Base-by-base conservation (phyloP, 352 stramenopile genomes). In the Phytopythium oedochilum region DNA sequence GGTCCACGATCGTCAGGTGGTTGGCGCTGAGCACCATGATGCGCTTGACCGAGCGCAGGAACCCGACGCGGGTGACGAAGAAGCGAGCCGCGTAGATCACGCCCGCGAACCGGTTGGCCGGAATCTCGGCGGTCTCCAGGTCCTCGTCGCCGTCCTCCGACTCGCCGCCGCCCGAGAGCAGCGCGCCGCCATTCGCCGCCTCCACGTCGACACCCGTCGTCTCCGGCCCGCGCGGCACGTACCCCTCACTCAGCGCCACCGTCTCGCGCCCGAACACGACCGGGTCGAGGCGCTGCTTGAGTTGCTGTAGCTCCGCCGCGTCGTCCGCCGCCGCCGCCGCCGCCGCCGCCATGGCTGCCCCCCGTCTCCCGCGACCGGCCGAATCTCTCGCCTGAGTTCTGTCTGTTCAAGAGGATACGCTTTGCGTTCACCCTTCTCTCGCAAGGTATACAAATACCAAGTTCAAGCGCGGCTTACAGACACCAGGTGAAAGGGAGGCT, bases 21-120 rank as follows among this genome's bases (percentile, higher is more conserved):
- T 76, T 78, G 47, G 70, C 88, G 39, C 81, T 92, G 36, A 95
- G 62, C 47, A 94, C 80, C 75, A 95, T 81, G 28, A 95, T 75
- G 3, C 80, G 66, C 55, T 87, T 87, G 28, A 86, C 76, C 0
- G 81, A 92, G 20, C 82, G 81, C 38, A 94, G 55, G 47, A 94
- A 94, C 35, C 83, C 79, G 23, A 92, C 78, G 29, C 83, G 73
- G 35, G 83, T 93, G 55, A 95, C 86, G 59, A 93, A 93, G 69
- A 92, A 95, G 10, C 85, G 80, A 32, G 82, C 75, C 6, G 85
- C 85, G 56, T 95, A 91, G 60, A 95, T 83, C 20, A 95, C 78
- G 45, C 85, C 85, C 2, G 85, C 67, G 58, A 90, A 90, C n/a
- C 85, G 77, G 47, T 93, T 91, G 6, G 56, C 53, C 2, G 67